Base-by-base conservation (phyloP, 2,329 filamentous ascomycete species). In the Ploettnerulaceae sp. region DNA sequence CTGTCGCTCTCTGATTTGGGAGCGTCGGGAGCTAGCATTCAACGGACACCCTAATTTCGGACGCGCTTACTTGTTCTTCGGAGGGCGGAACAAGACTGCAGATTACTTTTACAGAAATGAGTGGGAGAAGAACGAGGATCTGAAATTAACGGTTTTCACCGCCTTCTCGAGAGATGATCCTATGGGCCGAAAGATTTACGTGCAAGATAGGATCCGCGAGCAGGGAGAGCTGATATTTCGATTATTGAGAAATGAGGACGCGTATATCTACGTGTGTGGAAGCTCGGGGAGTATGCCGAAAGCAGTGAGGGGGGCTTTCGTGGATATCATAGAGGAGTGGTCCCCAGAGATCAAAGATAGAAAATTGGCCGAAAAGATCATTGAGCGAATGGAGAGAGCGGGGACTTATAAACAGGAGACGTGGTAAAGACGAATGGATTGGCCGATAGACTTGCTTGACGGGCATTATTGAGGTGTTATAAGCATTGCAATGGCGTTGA, bases 31-130 rank as follows among this genome's bases (percentile, higher is more conserved):
- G 2, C 18, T 24, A 0, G 25, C 28, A 12, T 21, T 64, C 11
- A 60, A 66, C 45, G 54, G 58, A 4, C 63, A 60, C 25, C 57
- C 59, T 22, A 49, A 61, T 11, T 48, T 67, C 14, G 61, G 59
- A 0, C 55, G 57, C 2, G 48, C 59, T 3, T 57, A 87, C 0
- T 71, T 98, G 1, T 84, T 97, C 66, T 97, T 89, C 56, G 93
- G 93, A 8, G 89, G 86, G 54, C 82, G 93, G 24, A 94, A 87
- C 58, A 68, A 72, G 8, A 59, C 69, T 0, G 77, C 83, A 0
- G 93, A 98, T 64, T 96, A 79, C 67, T 90, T 89, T 68, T 98
- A 93, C 64, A 66, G 72, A 4, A 66, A 82, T 0, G 90, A 97
- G 52, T 96, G 89, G 89, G n/a, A n/a, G n/a, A 59, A 69, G 1